Base-by-base conservation (phyloP, 805 yeast species). In the Schwanniomyces vanrijiae region DNA sequence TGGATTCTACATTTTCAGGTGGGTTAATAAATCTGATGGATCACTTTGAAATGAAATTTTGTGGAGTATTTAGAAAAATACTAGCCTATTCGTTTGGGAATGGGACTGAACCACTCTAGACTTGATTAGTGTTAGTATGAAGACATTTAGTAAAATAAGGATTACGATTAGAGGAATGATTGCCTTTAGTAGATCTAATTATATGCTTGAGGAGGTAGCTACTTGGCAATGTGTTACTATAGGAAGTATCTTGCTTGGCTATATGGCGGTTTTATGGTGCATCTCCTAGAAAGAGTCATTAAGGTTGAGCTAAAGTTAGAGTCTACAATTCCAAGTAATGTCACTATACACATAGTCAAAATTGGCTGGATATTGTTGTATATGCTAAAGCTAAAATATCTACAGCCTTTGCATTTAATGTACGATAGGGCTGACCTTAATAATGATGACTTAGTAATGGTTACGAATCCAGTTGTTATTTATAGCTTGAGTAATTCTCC, bases 151-250 rank as follows among this genome's bases (percentile, higher is more conserved):
- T n/a, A 21, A 39, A 18, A 18, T 4, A 20, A 33, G 42, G 2
- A 33, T 22, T 22, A 25, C 31, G 3, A 22, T 39, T 20, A 7
- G 28, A 7, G 21, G n/a, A 22, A 3, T 39, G 3, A 20, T 20
- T 5, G 33, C 42, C n/a, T 39, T 7, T 11, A 24, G 29, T 24
- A 25, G 22, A 24, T 39, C 26, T 26, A 24, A 18, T 20, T 22
- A 18, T 25, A 39, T 19, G 18, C 31, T 33, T 2, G 31, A 24
- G 10, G 24, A 33, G 42, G 2, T 18, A 11, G 18, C 6, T 26
- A 24, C 29, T 16, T 39, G 31, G 33, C 33, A 39, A 24, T 39
- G 42, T 39, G 42, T 39, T 25, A 39, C 25, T 10, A 6, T n/a
- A 9, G 42, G 42, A 11, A 39, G 11, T 20, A 13, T 39, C 4